phyloP scores from a whole-genome alignment of 192 early-diverging fungal genomes.

The Entomortierella parvispora region DNA sequence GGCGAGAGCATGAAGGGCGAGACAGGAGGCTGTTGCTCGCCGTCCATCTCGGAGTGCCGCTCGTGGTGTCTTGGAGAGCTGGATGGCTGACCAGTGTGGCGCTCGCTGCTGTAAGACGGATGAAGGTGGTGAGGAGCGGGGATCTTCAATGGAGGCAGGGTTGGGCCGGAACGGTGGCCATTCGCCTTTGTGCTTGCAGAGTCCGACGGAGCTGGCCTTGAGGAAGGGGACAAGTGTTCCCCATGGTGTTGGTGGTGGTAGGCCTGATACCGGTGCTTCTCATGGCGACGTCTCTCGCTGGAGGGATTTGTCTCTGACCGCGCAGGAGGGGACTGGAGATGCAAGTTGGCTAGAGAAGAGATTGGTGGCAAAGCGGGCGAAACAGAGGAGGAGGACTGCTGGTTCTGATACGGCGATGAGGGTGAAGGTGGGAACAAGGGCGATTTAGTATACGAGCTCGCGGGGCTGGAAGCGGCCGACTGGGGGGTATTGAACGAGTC shows the following conservation, averaged over 20 bases:
- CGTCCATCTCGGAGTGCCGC: neutral
- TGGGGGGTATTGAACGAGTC: constrained; percentile 3
- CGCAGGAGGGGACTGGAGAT: constrained; percentile 26
- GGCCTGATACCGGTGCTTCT: constrained; percentile 1
- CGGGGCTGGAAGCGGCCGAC: constrained; percentile 11
- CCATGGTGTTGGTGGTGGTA: neutral
- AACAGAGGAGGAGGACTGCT: constrained; percentile 4
- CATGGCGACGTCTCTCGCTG: constrained; percentile 6
- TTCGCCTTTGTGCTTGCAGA: neutral
- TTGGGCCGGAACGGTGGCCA: constrained; percentile 13
- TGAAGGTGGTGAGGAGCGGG: constrained; percentile 39
- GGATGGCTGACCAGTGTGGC: constrained; percentile 5
- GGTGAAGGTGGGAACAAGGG: constrained; percentile 36
- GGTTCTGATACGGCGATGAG: constrained; percentile 6
- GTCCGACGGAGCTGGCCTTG: neutral
- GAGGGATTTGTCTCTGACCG: neutral
- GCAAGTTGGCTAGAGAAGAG: constrained; percentile 33
- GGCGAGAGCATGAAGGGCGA: constrained; percentile 48
- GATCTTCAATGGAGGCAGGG: constrained; percentile 38
- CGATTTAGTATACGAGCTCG: constrained; percentile 22
- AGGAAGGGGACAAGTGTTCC: constrained; percentile 5
- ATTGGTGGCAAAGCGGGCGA: constrained; percentile 45
- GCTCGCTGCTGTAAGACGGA: constrained; percentile 24
- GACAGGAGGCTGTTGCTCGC: constrained; percentile 10
- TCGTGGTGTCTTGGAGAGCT: constrained; percentile 9